Conservation (phyloP, 1,284 basidiomycete genomes). For the Uromyces viciae-fabae region DNA sequence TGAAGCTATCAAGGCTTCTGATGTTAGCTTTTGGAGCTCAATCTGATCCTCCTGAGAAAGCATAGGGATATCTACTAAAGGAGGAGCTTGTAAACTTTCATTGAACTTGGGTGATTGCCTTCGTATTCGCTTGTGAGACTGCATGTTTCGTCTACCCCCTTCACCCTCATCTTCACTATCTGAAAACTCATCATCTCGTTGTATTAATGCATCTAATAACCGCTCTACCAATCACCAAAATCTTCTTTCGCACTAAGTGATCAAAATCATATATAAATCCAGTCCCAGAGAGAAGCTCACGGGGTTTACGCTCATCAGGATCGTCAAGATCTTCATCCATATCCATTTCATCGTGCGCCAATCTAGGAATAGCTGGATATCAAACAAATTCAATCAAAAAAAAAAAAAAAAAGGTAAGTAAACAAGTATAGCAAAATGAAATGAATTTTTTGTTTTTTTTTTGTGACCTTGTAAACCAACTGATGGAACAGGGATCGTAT, state of each 20-base stretch:
- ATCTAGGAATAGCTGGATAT: constrained; percentile 46
- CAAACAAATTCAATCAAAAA: not conserved
- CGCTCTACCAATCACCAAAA: constrained; percentile 58
- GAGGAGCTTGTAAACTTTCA: too few species aligned
- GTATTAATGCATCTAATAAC: constrained; percentile 58
- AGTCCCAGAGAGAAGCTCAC: constrained; percentile 54
- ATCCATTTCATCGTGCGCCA: constrained; percentile 55
- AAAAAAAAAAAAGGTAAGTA: not conserved
- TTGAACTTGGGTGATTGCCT: constrained; percentile 20
- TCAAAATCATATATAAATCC: not conserved
- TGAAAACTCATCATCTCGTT: constrained; percentile 67
- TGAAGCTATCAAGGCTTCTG: not conserved
- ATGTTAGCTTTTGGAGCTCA: constrained; percentile 19
- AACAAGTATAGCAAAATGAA: not conserved
- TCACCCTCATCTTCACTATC: constrained; percentile 67
- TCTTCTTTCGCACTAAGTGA: too few species aligned
- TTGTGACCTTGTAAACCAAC: constrained; percentile 77
- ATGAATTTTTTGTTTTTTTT: constrained; percentile 9
- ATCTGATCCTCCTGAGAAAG: constrained; percentile 24
- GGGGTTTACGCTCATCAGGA: constrained; percentile 62
- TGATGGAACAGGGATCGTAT: constrained; percentile 78
- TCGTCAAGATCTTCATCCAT: constrained; percentile 72
- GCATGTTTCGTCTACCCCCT: constrained; percentile 65
- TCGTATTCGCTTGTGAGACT: constrained; percentile 47
- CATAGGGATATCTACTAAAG: constrained; percentile 34